Evolutionary conservation across 2,329 filamentous ascomycete species (phyloP).

Genomic region (Emergomyces africanus): DNA sequence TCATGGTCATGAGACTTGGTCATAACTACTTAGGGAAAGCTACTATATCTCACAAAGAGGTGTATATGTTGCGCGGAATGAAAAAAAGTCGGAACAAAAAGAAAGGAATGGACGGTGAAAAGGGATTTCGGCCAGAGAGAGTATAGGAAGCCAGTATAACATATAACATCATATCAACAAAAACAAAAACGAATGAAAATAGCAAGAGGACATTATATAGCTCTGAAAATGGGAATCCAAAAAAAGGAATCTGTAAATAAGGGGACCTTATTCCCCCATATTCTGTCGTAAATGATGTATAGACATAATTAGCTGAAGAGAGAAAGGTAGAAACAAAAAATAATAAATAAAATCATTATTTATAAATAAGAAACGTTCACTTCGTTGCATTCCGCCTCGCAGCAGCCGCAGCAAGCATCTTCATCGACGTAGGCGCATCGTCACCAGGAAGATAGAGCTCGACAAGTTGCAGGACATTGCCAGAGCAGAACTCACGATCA

Average conservation of each 20-base stretch:
- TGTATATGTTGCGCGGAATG: not conserved
- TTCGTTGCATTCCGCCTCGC: conserved; percentile 33
- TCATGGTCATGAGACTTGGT: too few relatives aligned
- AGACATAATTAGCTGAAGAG: not conserved
- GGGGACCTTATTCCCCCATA: too few relatives aligned
- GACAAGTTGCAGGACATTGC: conserved; percentile 49
- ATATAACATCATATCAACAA: too few relatives aligned
- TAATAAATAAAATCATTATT: too few relatives aligned
- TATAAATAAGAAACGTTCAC: not conserved
- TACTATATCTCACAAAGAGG: not conserved
- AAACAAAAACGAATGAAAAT: not conserved
- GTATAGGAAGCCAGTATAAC: too few relatives aligned
- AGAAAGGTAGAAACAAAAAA: not conserved
- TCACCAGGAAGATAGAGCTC: conserved; percentile 65
- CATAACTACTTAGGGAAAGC: too few relatives aligned
- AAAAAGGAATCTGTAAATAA: not conserved
- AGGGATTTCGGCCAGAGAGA: not conserved
- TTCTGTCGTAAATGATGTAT: too few relatives aligned
- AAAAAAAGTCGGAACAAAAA: too few relatives aligned
- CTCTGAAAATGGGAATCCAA: too few relatives aligned
- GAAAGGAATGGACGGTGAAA: too few relatives aligned
- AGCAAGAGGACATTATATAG: too few relatives aligned
- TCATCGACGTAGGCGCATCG: conserved; percentile 57
- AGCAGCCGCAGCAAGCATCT: conserved; percentile 53
- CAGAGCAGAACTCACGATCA: conserved; percentile 47